These are phyloP conservation scores for Phtheirospermum japonicum DNA, from an alignment of 257 asterid species.

Conservation along the genomic window DNA sequence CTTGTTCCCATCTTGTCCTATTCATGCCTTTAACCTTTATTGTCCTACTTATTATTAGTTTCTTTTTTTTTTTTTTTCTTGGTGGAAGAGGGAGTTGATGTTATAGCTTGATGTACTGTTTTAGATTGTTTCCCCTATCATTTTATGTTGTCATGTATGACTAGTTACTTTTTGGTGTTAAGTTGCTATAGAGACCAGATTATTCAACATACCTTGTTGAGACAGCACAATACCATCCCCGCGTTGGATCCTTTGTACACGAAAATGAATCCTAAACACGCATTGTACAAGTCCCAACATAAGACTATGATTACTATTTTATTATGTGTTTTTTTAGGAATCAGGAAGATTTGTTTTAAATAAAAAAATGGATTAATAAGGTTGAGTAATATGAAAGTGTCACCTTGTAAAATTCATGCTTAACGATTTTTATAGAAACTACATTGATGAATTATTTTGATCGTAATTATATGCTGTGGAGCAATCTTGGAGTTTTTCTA, in stretches of 20 bases:
- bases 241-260: constrained; percentile 17
- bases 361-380: neutral
- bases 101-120: constrained; percentile 17
- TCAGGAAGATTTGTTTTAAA: neutral
- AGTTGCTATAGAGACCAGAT: constrained; percentile 2
- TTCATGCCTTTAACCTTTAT: constrained; percentile 12
- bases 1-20: neutral
- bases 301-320: neutral
- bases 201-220: neutral
- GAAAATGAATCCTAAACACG: neutral
- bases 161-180: neutral
- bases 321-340: neutral
- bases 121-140: neutral
- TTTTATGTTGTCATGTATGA: neutral
- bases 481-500: neutral
- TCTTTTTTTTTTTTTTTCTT: neutral
- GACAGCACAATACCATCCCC: neutral
- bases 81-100: constrained; percentile 16
- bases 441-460: neutral
- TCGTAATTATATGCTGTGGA: neutral
- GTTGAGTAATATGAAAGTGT: neutral
- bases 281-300: neutral
- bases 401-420: neutral
- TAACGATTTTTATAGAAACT: neutral
- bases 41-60: neutral